Evolutionary conservation across 495 filamentous ascomycete genomes (phyloP).

Genomic region (Xylaria sp.): DNA sequence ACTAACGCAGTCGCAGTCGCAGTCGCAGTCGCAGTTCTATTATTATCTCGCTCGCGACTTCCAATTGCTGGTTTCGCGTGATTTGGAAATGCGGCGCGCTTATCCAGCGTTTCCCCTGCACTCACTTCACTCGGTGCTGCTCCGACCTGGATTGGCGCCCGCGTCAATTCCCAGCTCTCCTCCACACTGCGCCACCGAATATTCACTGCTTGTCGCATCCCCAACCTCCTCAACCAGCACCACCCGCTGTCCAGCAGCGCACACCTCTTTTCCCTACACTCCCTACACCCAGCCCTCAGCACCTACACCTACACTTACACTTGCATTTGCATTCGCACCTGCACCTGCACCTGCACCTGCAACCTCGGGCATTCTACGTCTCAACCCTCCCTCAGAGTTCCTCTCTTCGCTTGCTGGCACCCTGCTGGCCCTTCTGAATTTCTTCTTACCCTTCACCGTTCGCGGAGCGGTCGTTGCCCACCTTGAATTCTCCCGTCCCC

Average conservation of each 20-base stretch:
- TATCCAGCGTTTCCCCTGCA: background rate
- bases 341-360: background rate
- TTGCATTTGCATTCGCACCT: background rate
- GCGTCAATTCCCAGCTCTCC: constrained; percentile 13
- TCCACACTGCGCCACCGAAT: constrained; percentile 33
- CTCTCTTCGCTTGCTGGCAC: background rate
- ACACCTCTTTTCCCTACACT: constrained; percentile 11
- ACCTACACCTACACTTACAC: background rate
- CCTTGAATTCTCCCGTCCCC: constrained; percentile 52
- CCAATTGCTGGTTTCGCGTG: background rate
- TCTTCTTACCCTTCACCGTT: constrained; percentile 12
- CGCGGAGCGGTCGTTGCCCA: constrained; percentile 34
- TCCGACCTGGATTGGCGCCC: constrained; percentile 14
- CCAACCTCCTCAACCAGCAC: constrained; percentile 27
- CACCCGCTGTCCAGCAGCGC: background rate
- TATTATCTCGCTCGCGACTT: constrained; percentile 9
- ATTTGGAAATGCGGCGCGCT: constrained; percentile 8
- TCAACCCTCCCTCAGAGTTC: background rate
- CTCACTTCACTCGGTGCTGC: background rate
- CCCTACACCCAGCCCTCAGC: no score
- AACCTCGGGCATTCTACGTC: background rate
- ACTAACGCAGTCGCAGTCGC: no score
- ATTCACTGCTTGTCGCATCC: constrained; percentile 29
- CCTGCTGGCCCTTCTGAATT: constrained; percentile 15
- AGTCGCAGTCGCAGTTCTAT: no score